phyloP scores from a whole-genome alignment of 1,139 yeast genomes.

The Yamadazyma conglobata region DNA sequence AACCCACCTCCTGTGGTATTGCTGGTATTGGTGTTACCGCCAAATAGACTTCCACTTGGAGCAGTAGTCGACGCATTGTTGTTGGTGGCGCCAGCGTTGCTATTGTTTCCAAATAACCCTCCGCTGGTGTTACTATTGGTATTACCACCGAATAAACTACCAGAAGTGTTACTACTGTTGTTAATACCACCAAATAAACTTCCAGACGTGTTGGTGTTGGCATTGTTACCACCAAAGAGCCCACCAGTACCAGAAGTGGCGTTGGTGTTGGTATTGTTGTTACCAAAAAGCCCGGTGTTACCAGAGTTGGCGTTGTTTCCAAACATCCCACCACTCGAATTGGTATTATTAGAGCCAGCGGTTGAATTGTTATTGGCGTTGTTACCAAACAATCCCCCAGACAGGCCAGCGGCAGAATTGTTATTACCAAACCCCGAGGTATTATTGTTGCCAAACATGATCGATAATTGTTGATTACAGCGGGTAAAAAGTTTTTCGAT shows the following conservation, averaged over 20 bases:
- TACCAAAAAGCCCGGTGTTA: constrained; percentile 5
- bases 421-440: constrained; percentile 5
- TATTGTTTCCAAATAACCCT: constrained; percentile 8
- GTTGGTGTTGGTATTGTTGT: constrained; percentile 3
- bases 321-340: constrained; percentile 9
- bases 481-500: constrained; percentile 1
- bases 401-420: constrained; percentile 2
- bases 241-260: constrained; percentile 3
- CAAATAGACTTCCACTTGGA: constrained; percentile 9
- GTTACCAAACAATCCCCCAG: constrained; percentile 11
- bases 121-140: constrained; percentile 5
- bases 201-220: constrained; percentile 5
- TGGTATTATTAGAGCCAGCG: constrained; percentile 1
- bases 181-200: constrained; percentile 6
- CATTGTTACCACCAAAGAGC: constrained; percentile 3
- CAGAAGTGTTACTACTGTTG: constrained; percentile 20
- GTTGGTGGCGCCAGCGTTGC: constrained; percentile 5
- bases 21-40: constrained; percentile 4
- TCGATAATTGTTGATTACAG: constrained; percentile 2
- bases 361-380: constrained; percentile 15
- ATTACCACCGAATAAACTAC: constrained; percentile 11
- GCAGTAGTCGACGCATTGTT: constrained; percentile 11
- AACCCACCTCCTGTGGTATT: constrained; percentile 3
- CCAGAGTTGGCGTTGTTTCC: constrained; percentile 5
- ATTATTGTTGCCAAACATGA: constrained; percentile 4